phyloP scores from a whole-genome alignment of 257 asterid species.

The Solanum bulbocastanum region DNA sequence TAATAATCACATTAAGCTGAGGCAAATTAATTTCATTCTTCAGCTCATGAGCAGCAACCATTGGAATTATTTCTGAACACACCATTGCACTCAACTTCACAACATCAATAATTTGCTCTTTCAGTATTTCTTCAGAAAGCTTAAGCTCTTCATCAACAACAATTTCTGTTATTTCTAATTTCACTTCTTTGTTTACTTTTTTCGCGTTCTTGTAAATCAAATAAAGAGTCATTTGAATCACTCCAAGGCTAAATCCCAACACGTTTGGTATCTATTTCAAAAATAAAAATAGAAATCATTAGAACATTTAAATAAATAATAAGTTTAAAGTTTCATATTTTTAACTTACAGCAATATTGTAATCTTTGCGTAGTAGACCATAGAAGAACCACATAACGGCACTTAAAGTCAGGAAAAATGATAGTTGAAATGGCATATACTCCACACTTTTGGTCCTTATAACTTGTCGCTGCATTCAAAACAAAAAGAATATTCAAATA shows the following conservation, averaged over 20 bases:
- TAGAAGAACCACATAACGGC: constrained; percentile 71
- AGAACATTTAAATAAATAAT: neutral
- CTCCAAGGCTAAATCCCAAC: constrained; percentile 53
- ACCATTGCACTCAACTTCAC: constrained; percentile 32
- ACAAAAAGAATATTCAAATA: neutral
- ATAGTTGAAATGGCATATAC: constrained; percentile 66
- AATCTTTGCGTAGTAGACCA: constrained; percentile 47
- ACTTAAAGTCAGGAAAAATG: constrained; percentile 57
- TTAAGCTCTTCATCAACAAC: constrained; percentile 17
- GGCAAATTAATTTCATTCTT: neutral
- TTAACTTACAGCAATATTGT: constrained; percentile 42
- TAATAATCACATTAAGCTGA: neutral
- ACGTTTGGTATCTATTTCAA: constrained; percentile 47
- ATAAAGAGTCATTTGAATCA: constrained; percentile 48
- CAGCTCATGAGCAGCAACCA: constrained; percentile 9
- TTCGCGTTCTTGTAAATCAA: constrained; percentile 28
- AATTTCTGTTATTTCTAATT: neutral
- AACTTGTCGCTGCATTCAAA: constrained; percentile 36
- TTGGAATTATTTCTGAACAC: constrained; percentile 27
- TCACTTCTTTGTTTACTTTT: constrained; percentile 16
- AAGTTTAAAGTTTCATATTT: neutral
- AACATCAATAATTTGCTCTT: constrained; percentile 45
- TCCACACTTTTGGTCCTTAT: constrained; percentile 59
- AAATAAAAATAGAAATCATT: neutral
- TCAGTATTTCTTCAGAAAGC: constrained; percentile 17